Evolutionary conservation across 305 asterid genomes (phyloP), one percentile per base, ranked within the genome.

Genomic region (Euphrasia arctica): DNA sequence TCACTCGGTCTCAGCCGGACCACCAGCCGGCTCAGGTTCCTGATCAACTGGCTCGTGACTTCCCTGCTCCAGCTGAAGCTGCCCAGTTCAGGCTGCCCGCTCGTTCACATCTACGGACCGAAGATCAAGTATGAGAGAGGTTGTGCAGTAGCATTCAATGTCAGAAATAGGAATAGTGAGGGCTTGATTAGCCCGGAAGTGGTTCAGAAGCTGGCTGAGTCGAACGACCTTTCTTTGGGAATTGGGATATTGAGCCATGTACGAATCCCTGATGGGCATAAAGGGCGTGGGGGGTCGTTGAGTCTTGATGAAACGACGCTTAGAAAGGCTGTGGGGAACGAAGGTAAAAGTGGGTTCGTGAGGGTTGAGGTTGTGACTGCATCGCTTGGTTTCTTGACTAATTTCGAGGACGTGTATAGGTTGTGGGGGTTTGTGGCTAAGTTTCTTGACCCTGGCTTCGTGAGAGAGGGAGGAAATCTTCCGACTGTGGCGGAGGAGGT

Each of bases 361-460:
- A 83, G 98, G 66, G 91, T 89, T 5, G 97, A 91, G 75, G 98
- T 91, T 45, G 92, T 89, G 60, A 91, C 98, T 59, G 98, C 98
- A 63, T 91, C 98, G 27, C 97, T 91, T 60, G 85, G 96, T 41
- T 91, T 91, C 63, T 70, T 92, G 81, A 77, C 86, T 32, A 87
- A 92, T 67, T 92, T 92, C 54, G 94, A 83, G 12, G 98, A 92
- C 76, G 42, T 36, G 42, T 36, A 36, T 36, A 36, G 42, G 42
- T 5, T 36, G 42, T 36, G 42, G 42, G 1, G 42, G 9, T 36
- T 36, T 36, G 42, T 36, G 9, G 42, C 42, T 36, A 36, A 36
- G 42, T 36, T 36, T 36, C 42, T 36, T 36, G 42, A 36, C 42
- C 42, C 42, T 8, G 42, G 42, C 42, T 36, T 36, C 7, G 42